phyloP scores from a whole-genome alignment of 148 eudicot species.

The Vaccinium macrocarpon region DNA sequence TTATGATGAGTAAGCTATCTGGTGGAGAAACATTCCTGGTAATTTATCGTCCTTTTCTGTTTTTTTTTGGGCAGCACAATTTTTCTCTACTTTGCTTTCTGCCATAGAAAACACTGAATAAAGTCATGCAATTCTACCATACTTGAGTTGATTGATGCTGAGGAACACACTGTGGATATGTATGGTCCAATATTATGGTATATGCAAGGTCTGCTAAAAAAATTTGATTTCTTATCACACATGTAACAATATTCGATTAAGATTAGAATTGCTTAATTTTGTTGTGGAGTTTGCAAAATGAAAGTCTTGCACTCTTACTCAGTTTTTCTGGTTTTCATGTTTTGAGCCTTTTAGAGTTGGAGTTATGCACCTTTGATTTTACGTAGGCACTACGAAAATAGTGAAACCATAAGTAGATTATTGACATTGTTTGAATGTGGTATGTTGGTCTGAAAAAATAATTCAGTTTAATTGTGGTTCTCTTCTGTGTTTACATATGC shows the following conservation, averaged over 20 bases:
- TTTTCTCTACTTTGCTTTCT: background rate
- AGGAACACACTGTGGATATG: background rate
- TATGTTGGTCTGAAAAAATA: background rate
- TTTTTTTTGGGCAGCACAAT: conserved; percentile 30
- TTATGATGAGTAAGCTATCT: conserved; percentile 84
- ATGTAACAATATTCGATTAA: background rate
- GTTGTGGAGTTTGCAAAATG: background rate
- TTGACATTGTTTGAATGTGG: background rate
- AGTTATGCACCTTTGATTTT: background rate
- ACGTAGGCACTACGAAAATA: background rate
- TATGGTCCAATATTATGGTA: background rate
- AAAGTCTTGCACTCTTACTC: background rate
- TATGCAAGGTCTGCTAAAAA: background rate
- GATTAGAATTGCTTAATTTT: background rate
- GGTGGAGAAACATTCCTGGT: conserved; percentile 90
- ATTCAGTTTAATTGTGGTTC: background rate
- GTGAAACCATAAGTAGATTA: background rate
- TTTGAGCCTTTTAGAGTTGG: background rate
- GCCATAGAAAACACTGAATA: too few species aligned
- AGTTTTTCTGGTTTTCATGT: background rate
- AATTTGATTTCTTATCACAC: background rate
- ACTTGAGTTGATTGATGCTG: conserved; percentile 3
- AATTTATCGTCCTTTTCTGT: conserved; percentile 16
- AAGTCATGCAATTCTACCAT: background rate
- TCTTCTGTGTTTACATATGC: background rate